Percentiles rank a stretch among this genome's conserved stretches.
These are phyloP conservation scores for Seiridium unicorne DNA, from an alignment of 2,329 filamentous ascomycete species.

Conservation along the genomic window DNA sequence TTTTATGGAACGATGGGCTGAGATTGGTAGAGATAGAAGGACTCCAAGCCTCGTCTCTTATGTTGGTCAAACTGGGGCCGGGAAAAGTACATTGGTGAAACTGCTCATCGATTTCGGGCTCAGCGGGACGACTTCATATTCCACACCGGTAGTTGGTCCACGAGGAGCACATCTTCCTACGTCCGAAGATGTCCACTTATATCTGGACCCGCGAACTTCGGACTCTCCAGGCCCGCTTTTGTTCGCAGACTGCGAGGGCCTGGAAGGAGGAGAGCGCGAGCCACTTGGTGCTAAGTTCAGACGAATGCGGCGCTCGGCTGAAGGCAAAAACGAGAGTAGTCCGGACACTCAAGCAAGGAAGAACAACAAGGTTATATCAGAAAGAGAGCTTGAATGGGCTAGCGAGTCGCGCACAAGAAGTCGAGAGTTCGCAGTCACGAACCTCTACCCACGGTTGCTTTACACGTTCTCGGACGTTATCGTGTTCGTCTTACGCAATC, in stretches of 20 bases:
- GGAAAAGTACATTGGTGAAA: slow-evolving; percentile 44
- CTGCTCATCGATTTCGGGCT: slow-evolving; percentile 34
- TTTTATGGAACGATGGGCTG: neutral
- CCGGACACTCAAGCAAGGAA: too few species aligned
- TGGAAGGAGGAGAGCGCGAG: slow-evolving; percentile 40
- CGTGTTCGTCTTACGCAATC: slow-evolving; percentile 35
- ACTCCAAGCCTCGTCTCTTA: slow-evolving; percentile 34
- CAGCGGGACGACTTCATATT: slow-evolving; percentile 20
- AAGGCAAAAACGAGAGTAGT: neutral
- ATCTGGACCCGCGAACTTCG: slow-evolving; percentile 38
- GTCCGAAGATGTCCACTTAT: slow-evolving; percentile 45
- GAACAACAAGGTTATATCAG: slow-evolving; percentile 6
- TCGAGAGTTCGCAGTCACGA: slow-evolving; percentile 30
- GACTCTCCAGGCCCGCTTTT: slow-evolving; percentile 34
- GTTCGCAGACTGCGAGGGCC: slow-evolving; percentile 47
- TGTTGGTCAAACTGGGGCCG: slow-evolving; percentile 36
- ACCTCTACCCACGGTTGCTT: slow-evolving; percentile 36
- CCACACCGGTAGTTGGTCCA: slow-evolving; percentile 34
- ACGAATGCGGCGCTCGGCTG: neutral
- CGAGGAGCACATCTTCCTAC: slow-evolving; percentile 36
- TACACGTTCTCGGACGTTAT: slow-evolving; percentile 40
- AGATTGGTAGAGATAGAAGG: slow-evolving; percentile 13
- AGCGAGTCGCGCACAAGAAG: slow-evolving; percentile 15
- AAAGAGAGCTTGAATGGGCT: slow-evolving; percentile 21
- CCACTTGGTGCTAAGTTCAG: slow-evolving; percentile 13